Evolutionary conservation across 129 eudicot species (phyloP), one percentile per base, ranked within the genome.

Genomic region (carrot (Daucus carota)): DNA sequence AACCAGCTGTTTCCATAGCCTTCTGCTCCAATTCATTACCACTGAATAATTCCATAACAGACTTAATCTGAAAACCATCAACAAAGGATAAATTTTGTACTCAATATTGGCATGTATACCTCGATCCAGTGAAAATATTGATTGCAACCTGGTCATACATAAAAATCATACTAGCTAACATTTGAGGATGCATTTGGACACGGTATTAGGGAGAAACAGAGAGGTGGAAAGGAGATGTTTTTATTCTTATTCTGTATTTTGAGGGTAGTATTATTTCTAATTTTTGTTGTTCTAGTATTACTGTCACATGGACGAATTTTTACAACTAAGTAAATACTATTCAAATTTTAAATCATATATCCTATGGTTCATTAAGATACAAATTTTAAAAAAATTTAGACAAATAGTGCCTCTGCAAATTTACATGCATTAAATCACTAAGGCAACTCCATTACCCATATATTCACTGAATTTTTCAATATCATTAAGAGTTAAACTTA

Each of bases 1-100:
- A 91, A 38, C 94, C 97, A 34, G 92, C 85, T 85, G 87, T 85
- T 84, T 94, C 96, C 97, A 94, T 89, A 22, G 90, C 92, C 73
- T 85, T 82, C 17, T 88, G 81, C 71, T 94, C 97, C 70, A 94
- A 74, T 67, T 89, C 99, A 65, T 85, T 81, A 77, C 97, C 99
- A 48, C 87, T 79, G 36, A 91, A 94, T 78, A 91, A 45, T 87
- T 94, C 99, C 99, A 91, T 94, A 75, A 89, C 89, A 83, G 79
- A 89, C 76, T 77, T 87, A 15, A 85, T 87, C 98, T 93, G 87
- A 29, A 38, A 84, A 85, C 59, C 38, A 46, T 45, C 69, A n/a
- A 1, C 65, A 70, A 54, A 13, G 29, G 33, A 65, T 63, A 76
- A 74, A 36, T 36, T 71, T 68, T 54, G 75, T 11, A 29, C 40